phyloP scores from a whole-genome alignment of 2,329 filamentous ascomycete genomes.

The Botrytis fabae region DNA sequence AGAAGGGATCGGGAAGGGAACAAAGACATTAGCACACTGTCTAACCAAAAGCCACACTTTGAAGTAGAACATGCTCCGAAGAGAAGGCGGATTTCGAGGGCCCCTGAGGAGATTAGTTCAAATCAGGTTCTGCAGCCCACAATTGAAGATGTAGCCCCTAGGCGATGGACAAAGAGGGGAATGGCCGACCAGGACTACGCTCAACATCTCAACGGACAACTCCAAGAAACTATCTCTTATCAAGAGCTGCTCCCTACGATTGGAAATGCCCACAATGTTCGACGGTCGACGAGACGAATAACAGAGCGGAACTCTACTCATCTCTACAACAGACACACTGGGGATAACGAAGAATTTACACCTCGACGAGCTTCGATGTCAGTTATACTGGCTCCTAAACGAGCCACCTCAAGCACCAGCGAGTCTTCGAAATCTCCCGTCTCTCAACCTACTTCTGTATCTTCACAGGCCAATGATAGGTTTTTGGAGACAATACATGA shows the following conservation, averaged over 20 bases:
- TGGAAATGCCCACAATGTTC: background rate
- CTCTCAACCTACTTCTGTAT: background rate
- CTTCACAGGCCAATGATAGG: background rate
- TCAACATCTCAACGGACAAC: background rate
- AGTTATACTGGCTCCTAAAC: background rate
- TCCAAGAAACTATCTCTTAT: background rate
- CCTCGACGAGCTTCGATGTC: background rate
- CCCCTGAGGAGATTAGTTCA: background rate
- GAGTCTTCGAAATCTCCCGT: background rate
- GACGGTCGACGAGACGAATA: background rate
- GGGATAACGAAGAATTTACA: background rate
- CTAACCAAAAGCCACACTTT: background rate
- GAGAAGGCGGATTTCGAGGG: constrained; percentile 11
- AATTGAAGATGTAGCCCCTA: background rate
- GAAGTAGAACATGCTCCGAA: background rate
- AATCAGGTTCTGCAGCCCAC: background rate
- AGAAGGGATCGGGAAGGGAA: background rate
- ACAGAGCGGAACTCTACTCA: background rate
- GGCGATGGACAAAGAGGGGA: background rate
- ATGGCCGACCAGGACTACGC: background rate
- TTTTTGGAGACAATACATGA: constrained; percentile 7
- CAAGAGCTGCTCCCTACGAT: background rate
- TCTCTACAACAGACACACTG: background rate
- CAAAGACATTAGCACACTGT: background rate
- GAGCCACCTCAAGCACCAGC: background rate